Conservation (phyloP, 805 yeast species). For the Candida sithepensis region DNA sequence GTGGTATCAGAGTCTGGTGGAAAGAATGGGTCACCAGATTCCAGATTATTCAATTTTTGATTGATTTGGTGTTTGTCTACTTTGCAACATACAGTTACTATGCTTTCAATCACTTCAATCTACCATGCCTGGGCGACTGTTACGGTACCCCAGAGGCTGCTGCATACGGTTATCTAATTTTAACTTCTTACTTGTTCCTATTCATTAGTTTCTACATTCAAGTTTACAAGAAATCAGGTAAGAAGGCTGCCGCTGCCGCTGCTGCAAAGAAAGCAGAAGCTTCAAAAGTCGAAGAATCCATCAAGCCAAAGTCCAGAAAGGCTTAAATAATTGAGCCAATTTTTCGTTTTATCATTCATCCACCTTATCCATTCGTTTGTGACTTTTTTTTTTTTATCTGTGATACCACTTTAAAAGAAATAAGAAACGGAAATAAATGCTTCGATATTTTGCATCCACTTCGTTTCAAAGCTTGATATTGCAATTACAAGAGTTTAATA, state of each 20-base stretch:
- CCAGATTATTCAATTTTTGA: constrained; percentile 89
- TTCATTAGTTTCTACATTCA: constrained; percentile 91
- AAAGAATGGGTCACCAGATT: constrained; percentile 97
- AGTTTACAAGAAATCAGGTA: constrained; percentile 58
- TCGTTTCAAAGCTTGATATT: too few species aligned
- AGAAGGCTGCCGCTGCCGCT: constrained; percentile 4
- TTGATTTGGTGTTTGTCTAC: constrained; percentile 88
- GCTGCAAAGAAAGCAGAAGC: constrained; percentile 6
- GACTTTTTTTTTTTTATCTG: too few species aligned
- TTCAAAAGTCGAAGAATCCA: constrained; percentile 7
- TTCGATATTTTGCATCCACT: too few species aligned
- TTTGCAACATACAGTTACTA: constrained; percentile 92
- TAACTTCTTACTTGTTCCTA: constrained; percentile 82
- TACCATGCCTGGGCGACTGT: constrained; percentile 84
- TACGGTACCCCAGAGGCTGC: constrained; percentile 94
- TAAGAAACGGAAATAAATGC: too few species aligned
- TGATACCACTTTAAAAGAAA: too few species aligned
- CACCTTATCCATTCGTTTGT: too few species aligned
- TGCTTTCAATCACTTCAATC: constrained; percentile 60
- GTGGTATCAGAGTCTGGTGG: constrained; percentile 98
- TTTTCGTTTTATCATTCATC: too few species aligned
- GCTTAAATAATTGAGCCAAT: constrained; percentile 14
- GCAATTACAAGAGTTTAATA: not conserved
- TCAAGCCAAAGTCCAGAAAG: constrained; percentile 29
- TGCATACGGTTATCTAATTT: constrained; percentile 79